Conservation (phyloP, 1,139 yeast genomes). For the Suzukiozyma palmioleophila region DNA sequence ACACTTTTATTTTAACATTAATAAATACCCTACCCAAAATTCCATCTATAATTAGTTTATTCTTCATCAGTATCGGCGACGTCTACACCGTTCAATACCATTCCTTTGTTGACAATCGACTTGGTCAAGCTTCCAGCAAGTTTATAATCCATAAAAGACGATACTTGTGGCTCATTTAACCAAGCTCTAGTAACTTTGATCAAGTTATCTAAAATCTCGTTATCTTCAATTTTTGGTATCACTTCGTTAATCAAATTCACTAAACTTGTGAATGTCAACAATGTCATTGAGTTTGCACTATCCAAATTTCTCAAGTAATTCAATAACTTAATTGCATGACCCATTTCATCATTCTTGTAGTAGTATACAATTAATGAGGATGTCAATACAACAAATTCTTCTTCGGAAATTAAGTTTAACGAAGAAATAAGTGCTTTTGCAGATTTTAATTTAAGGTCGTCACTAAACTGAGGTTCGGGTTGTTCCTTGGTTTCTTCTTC, state of each 20-base stretch:
- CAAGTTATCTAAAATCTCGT: constrained; percentile 24
- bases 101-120: constrained; percentile 29
- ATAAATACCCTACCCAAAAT: constrained; percentile 4
- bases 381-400: constrained; percentile 30
- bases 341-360: constrained; percentile 15
- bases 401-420: constrained; percentile 31
- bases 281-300: constrained; percentile 16
- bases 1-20: neutral
- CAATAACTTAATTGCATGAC: constrained; percentile 21
- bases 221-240: constrained; percentile 18
- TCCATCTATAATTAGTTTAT: constrained; percentile 6
- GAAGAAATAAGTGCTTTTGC: constrained; percentile 25
- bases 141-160: constrained; percentile 16
- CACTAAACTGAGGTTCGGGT: constrained; percentile 3
- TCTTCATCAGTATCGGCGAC: constrained; percentile 14
- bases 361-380: constrained; percentile 25
- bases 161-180: constrained; percentile 24
- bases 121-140: constrained; percentile 28
- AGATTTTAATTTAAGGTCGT: constrained; percentile 5
- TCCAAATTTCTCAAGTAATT: constrained; percentile 19
- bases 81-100: constrained; percentile 28
- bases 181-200: constrained; percentile 27
- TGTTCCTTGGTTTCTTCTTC: constrained; percentile 12
- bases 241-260: constrained; percentile 22
- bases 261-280: constrained; percentile 32